phyloP scores from a whole-genome alignment of 805 yeast genomes.

The Scheffersomyces lignosus region DNA sequence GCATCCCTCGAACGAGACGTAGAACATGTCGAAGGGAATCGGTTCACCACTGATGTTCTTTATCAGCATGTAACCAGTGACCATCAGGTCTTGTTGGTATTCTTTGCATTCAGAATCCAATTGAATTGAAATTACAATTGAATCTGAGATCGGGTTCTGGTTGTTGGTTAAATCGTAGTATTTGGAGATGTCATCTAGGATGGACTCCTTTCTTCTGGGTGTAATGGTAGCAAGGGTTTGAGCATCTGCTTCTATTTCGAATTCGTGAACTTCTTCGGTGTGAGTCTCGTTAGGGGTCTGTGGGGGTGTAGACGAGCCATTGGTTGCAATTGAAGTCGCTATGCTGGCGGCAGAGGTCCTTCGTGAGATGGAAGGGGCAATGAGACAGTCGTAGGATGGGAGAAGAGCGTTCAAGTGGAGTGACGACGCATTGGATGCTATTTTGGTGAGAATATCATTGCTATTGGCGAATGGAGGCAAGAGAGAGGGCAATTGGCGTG shows the following conservation, averaged over 20 bases:
- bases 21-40: neutral
- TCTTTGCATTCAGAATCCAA: neutral
- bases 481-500: too few relatives aligned
- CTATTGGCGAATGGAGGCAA: too few relatives aligned
- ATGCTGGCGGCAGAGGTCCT: too few relatives aligned
- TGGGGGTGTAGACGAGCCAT: too few relatives aligned
- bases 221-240: neutral
- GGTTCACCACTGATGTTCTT: neutral
- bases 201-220: neutral
- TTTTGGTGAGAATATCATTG: too few relatives aligned
- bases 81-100: neutral
- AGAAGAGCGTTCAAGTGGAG: too few relatives aligned
- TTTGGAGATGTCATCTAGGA: neutral
- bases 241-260: too few relatives aligned
- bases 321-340: too few relatives aligned
- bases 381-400: neutral
- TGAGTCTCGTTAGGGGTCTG: too few relatives aligned
- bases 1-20: neutral
- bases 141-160: neutral
- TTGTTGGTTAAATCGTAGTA: neutral
- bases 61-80: neutral
- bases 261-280: too few relatives aligned
- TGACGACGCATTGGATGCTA: too few relatives aligned
- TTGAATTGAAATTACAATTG: neutral
- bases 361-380: too few relatives aligned